Evolutionary conservation across 106 monocot genomes (phyloP).

Genomic region (Vanilla planifolia): DNA sequence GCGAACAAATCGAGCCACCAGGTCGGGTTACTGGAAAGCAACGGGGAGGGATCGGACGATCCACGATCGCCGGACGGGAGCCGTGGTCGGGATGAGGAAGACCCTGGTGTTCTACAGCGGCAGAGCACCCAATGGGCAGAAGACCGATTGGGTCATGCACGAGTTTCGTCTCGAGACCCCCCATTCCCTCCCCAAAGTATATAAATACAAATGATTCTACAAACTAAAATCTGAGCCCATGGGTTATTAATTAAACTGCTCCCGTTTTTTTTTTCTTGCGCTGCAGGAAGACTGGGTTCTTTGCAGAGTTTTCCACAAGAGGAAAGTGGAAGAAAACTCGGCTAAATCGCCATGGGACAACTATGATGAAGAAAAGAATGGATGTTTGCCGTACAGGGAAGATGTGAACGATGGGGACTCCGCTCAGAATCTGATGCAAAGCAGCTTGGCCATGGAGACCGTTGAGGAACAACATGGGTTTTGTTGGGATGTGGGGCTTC

Average conservation of each 20-base stretch:
- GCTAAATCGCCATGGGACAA: not conserved
- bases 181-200: constrained; percentile 48
- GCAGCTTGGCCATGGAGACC: not conserved
- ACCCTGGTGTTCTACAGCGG: constrained; percentile 67
- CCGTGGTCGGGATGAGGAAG: constrained; percentile 59
- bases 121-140: constrained; percentile 52
- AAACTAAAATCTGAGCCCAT: not conserved
- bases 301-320: constrained; percentile 52
- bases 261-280: not conserved
- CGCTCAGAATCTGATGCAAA: not conserved
- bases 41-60: constrained; percentile 60
- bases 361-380: not conserved
- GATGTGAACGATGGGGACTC: not conserved
- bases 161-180: constrained; percentile 56
- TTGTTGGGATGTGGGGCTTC: too few relatives aligned
- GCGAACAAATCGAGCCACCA: constrained; percentile 61
- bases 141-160: constrained; percentile 61
- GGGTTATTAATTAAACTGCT: not conserved
- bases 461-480: too few relatives aligned
- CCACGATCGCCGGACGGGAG: constrained; percentile 12
- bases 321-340: constrained; percentile 27
- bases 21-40: constrained; percentile 61
- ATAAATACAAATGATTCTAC: not conserved
- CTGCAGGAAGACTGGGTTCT: constrained; percentile 68
- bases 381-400: not conserved